These are phyloP conservation scores for Alternaria gaisen DNA, from an alignment of 2,329 filamentous ascomycete species.

Conservation along the genomic window DNA sequence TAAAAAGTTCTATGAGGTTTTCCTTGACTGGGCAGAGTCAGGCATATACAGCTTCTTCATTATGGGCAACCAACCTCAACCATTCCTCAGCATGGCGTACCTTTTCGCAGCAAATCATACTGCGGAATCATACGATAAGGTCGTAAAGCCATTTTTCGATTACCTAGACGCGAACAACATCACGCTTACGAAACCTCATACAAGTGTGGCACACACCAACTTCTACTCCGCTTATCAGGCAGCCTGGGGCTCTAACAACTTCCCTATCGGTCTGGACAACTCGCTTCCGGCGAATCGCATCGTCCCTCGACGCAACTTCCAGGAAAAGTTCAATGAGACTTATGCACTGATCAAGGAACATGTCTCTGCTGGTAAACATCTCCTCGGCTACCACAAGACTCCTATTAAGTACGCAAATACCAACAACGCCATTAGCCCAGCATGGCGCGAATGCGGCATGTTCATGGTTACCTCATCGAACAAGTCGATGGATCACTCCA, in stretches of 20 bases:
- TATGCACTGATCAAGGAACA: constrained; percentile 54
- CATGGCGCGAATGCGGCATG: constrained; percentile 27
- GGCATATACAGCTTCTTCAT: constrained; percentile 30
- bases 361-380: constrained; percentile 18
- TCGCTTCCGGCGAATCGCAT: constrained; percentile 40
- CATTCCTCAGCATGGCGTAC: constrained; percentile 22
- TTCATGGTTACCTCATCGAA: constrained; percentile 23
- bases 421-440: constrained; percentile 30
- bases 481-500: constrained; percentile 13
- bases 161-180: constrained; percentile 23
- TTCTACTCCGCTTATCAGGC: constrained; percentile 34
- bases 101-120: constrained; percentile 31
- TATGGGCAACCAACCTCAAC: constrained; percentile 17
- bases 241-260: constrained; percentile 26
- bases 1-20: constrained; percentile 21
- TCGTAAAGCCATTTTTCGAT: constrained; percentile 25
- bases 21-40: constrained; percentile 24
- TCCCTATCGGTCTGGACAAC: constrained; percentile 29
- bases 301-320: constrained; percentile 35
- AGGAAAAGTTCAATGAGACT: constrained; percentile 33
- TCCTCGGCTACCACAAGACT: constrained; percentile 28
- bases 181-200: constrained; percentile 32
- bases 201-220: constrained; percentile 23
- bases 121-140: constrained; percentile 18
- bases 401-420: constrained; percentile 22